Evolutionary conservation across 1,284 basidiomycete species (phyloP).

Genomic region (Cryptococcus hybrid): DNA sequence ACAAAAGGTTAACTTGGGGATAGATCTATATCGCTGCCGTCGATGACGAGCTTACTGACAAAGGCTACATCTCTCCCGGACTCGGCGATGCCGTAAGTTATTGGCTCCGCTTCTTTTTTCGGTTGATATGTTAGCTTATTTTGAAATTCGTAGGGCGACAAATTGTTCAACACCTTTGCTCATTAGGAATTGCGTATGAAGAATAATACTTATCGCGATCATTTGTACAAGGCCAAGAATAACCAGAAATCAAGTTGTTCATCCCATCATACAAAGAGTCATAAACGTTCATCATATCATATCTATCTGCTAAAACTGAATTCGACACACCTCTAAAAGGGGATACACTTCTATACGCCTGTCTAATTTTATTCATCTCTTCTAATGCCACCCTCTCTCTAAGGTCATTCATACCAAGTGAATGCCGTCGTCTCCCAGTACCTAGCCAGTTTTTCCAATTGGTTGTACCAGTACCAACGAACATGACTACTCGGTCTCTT

Average conservation of each 20-base stretch:
- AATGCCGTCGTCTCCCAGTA: slow-evolving; percentile 27
- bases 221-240: no score
- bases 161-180: not conserved
- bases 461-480: slow-evolving; percentile 55
- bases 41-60: slow-evolving; percentile 65
- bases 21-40: slow-evolving; percentile 83
- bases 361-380: not conserved
- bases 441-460: slow-evolving; percentile 35
- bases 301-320: no score
- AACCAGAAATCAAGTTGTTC: no score
- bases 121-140: not conserved
- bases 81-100: slow-evolving; percentile 74
- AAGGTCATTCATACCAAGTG: slow-evolving; percentile 21
- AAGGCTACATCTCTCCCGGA: slow-evolving; percentile 81
- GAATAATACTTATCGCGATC: no score
- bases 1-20: not conserved
- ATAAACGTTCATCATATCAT: no score
- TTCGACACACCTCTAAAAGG: no score
- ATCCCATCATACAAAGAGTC: no score
- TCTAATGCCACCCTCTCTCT: slow-evolving; percentile 1
- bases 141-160: not conserved
- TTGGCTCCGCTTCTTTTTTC: not conserved
- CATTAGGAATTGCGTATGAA: no score
- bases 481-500: slow-evolving; percentile 63
- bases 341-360: no score